phyloP scores from a whole-genome alignment of 2,329 filamentous ascomycete species.

The Aspergillus novofumigatus region DNA sequence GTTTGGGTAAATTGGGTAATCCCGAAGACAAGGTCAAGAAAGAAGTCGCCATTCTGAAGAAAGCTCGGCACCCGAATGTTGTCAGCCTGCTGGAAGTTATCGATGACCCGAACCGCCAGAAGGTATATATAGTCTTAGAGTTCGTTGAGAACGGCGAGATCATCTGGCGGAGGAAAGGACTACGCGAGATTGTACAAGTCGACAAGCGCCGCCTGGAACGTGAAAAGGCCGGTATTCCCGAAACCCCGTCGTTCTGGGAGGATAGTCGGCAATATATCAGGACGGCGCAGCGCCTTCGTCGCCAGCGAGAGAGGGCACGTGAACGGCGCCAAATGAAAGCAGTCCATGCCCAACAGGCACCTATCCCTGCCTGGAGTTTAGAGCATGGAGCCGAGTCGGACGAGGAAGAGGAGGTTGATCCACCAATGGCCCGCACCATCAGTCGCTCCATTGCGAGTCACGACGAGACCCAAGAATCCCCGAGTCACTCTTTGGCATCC shows the following conservation, averaged over 20 bases:
- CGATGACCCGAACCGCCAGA: constrained; percentile 91
- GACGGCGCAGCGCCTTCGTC: constrained; percentile 33
- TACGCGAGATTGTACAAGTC: constrained; percentile 74
- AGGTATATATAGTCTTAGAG: constrained; percentile 97
- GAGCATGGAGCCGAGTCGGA: constrained; percentile 67
- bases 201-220: constrained; percentile 76
- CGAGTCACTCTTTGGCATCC: constrained; percentile 50
- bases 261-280: constrained; percentile 41
- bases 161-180: constrained; percentile 84
- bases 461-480: constrained; percentile 53
- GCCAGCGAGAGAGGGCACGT: constrained; percentile 53
- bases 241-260: constrained; percentile 54
- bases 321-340: constrained; percentile 59
- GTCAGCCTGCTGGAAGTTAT: constrained; percentile 95
- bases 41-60: constrained; percentile 97
- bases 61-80: constrained; percentile 95
- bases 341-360: constrained; percentile 47
- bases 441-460: constrained; percentile 34
- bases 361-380: constrained; percentile 73
- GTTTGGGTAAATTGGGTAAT: constrained; percentile 71
- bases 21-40: constrained; percentile 75
- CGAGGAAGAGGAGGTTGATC: constrained; percentile 36
- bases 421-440: constrained; percentile 29
- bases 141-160: constrained; percentile 94
- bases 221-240: constrained; percentile 69